Percentiles rank a stretch among this genome's conserved stretches.
Conservation (phyloP, 805 yeast genomes). For the Candida railenensis region DNA sequence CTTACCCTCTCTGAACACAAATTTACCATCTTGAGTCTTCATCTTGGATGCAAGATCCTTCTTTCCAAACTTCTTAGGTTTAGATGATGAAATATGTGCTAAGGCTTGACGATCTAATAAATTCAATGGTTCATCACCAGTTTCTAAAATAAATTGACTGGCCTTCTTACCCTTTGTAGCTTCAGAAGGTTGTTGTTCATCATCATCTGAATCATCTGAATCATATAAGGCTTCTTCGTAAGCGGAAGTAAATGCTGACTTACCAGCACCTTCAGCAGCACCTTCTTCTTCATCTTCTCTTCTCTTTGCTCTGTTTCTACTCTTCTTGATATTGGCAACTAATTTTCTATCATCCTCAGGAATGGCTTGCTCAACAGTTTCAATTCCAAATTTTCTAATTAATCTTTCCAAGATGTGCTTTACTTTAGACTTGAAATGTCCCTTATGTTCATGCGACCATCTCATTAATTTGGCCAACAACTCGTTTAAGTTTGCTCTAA, state of each 20-base stretch:
- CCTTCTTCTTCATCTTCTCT: slow-evolving; percentile 49
- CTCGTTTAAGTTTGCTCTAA: slow-evolving; percentile 63
- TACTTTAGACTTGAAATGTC: slow-evolving; percentile 89
- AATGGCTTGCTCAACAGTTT: slow-evolving; percentile 73
- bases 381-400: slow-evolving; percentile 87
- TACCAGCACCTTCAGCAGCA: slow-evolving; percentile 11
- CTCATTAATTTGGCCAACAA: slow-evolving; percentile 72
- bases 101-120: slow-evolving; percentile 81
- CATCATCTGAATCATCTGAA: slow-evolving; percentile 58
- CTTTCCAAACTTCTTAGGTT: slow-evolving; percentile 61
- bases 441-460: slow-evolving; percentile 96
- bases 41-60: slow-evolving; percentile 37
- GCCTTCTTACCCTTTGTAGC: slow-evolving; percentile 33
- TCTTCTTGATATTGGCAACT: slow-evolving; percentile 79
- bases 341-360: slow-evolving; percentile 90
- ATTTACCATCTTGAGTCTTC: slow-evolving; percentile 62
- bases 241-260: slow-evolving; percentile 68
- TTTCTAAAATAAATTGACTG: slow-evolving; percentile 72
- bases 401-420: slow-evolving; percentile 91
- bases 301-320: slow-evolving; percentile 80
- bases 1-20: slow-evolving; percentile 58
- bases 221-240: slow-evolving; percentile 91
- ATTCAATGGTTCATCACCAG: slow-evolving; percentile 79
- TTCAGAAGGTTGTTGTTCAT: slow-evolving; percentile 44
- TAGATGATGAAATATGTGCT: slow-evolving; percentile 85